These are phyloP conservation scores for Arxiozyma telluris DNA, from an alignment of 1,139 yeast genomes.

Conservation along the genomic window DNA sequence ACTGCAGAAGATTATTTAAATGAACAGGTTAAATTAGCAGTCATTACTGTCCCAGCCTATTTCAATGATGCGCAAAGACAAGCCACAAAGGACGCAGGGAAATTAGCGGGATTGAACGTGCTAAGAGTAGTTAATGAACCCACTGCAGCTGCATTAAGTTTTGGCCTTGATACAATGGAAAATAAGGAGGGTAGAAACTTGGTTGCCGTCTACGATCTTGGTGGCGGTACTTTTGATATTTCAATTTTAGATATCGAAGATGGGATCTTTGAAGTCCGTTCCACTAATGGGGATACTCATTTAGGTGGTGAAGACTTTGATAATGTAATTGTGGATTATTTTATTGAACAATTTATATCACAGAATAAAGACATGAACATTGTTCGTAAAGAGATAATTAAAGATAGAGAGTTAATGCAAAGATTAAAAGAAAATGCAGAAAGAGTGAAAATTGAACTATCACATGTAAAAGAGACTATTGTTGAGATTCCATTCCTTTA, in stretches of 20 bases:
- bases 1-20: conserved; percentile 44
- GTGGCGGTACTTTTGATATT: conserved; percentile 80
- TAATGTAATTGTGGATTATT: conserved; percentile 46
- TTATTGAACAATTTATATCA: conserved; percentile 40
- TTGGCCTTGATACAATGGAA: conserved; percentile 44
- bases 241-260: conserved; percentile 71
- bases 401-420: conserved; percentile 37
- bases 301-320: conserved; percentile 81
- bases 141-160: conserved; percentile 75
- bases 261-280: conserved; percentile 72
- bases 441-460: conserved; percentile 58
- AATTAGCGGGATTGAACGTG: conserved; percentile 55
- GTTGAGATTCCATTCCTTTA: conserved; percentile 57
- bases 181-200: conserved; percentile 33
- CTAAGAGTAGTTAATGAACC: conserved; percentile 70
- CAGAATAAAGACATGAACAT: conserved; percentile 18
- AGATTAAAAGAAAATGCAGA: conserved; percentile 68
- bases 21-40: conserved; percentile 46
- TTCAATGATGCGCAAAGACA: conserved; percentile 72
- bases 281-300: conserved; percentile 82
- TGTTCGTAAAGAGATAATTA: conserved; percentile 8
- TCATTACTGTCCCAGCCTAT: conserved; percentile 74
- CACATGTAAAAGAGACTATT: conserved; percentile 47
- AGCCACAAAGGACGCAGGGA: conserved; percentile 68
- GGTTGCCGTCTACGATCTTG: conserved; percentile 71